phyloP scores from a whole-genome alignment of 495 filamentous ascomycete genomes.

The Ramalina peruviana region DNA sequence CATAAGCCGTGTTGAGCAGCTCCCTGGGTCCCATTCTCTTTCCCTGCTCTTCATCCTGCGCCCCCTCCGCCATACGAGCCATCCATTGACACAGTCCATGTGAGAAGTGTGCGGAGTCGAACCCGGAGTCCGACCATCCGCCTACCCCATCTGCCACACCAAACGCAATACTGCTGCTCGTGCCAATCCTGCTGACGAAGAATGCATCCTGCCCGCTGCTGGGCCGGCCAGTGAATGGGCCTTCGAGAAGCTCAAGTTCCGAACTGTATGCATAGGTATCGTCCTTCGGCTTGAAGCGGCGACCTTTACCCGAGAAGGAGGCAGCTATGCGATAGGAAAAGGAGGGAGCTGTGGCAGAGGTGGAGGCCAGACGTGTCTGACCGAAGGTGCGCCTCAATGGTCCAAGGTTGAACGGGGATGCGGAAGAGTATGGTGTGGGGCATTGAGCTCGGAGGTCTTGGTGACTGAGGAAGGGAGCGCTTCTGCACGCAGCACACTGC shows the following conservation, averaged over 20 bases:
- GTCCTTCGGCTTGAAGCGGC: slow-evolving; percentile 51
- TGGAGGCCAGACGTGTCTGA: background rate
- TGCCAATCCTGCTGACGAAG: slow-evolving; percentile 66
- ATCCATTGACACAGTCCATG: slow-evolving; percentile 90
- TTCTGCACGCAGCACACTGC: slow-evolving; percentile 6
- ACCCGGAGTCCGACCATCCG: slow-evolving; percentile 78
- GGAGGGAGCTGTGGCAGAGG: slow-evolving; percentile 15
- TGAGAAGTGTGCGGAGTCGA: slow-evolving; percentile 90
- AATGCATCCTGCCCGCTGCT: slow-evolving; percentile 91
- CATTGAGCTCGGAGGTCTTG: slow-evolving; percentile 5
- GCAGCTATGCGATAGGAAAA: slow-evolving; percentile 38
- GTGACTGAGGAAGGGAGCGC: slow-evolving; percentile 4
- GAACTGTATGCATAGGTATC: slow-evolving; percentile 70
- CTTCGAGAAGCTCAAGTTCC: slow-evolving; percentile 21
- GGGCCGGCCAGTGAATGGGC: slow-evolving; percentile 28
- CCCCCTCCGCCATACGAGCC: slow-evolving; percentile 50
- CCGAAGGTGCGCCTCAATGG: background rate
- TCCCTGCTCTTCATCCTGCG: slow-evolving; percentile 25
- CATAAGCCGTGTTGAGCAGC: slow-evolving; percentile 73
- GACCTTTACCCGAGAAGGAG: slow-evolving; percentile 62
- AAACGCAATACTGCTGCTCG: slow-evolving; percentile 48
- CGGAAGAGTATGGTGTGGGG: background rate
- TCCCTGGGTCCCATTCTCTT: slow-evolving; percentile 44
- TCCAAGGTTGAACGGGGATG: background rate
- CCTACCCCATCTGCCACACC: slow-evolving; percentile 92